Conservation (phyloP, 495 filamentous ascomycete species). For the Parathielavia appendiculata region DNA sequence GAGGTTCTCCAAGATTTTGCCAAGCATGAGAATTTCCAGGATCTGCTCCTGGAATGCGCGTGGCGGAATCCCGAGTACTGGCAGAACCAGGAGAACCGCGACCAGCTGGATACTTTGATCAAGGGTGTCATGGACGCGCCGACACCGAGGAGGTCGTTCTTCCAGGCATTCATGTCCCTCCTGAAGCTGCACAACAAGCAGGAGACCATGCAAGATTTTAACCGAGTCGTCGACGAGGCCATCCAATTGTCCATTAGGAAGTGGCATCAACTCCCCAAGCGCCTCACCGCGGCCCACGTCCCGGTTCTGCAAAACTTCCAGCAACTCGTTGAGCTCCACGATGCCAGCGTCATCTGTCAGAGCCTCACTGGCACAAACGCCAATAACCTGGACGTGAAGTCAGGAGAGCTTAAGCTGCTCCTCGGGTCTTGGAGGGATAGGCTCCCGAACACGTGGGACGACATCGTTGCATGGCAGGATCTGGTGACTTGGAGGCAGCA, state of each 20-base stretch:
- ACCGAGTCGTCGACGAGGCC: constrained; percentile 84
- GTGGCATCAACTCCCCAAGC: constrained; percentile 92
- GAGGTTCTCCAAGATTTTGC: constrained; percentile 94
- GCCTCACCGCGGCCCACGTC: constrained; percentile 92
- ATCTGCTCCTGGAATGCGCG: constrained; percentile 88
- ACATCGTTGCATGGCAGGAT: constrained; percentile 98
- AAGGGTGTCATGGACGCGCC: constrained; percentile 96
- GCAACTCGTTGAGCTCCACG: constrained; percentile 95
- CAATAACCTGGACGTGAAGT: constrained; percentile 84
- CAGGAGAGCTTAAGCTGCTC: constrained; percentile 89
- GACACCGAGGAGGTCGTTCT: constrained; percentile 87
- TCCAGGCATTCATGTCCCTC: constrained; percentile 95
- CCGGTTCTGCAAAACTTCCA: constrained; percentile 97
- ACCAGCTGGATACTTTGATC: constrained; percentile 83
- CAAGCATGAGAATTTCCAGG: constrained; percentile 98
- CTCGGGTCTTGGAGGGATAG: constrained; percentile 94
- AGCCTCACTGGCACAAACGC: constrained; percentile 82
- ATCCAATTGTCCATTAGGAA: constrained; percentile 95
- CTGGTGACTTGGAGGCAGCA: constrained; percentile 98
- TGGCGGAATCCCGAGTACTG: constrained; percentile 94
- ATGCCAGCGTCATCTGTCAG: constrained; percentile 90
- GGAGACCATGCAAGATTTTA: constrained; percentile 76
- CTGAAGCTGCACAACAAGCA: constrained; percentile 87
- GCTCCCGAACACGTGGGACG: constrained; percentile 96
- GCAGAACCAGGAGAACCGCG: constrained; percentile 76